These are phyloP conservation scores for Rhodotorula sp. DNA, from an alignment of 1,284 basidiomycete genomes.

Conservation along the genomic window DNA sequence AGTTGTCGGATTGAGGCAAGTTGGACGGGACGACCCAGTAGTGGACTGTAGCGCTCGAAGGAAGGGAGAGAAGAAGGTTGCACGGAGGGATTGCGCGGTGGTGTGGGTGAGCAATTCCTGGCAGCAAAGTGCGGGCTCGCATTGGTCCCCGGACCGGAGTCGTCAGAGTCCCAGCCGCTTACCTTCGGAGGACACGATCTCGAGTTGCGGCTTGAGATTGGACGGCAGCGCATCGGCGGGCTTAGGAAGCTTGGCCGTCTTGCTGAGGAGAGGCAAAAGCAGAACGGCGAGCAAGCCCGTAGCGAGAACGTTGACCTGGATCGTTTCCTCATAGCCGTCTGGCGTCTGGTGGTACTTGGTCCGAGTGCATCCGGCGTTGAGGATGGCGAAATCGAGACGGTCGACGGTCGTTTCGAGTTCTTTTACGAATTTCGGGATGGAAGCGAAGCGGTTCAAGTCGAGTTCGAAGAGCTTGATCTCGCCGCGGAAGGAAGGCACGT, in stretches of 20 bases:
- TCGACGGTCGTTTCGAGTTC: slow-evolving; percentile 14
- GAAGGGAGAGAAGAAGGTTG: not conserved
- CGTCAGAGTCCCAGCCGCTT: not conserved
- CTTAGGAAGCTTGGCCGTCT: slow-evolving; percentile 18
- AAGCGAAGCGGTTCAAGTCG: slow-evolving; percentile 38
- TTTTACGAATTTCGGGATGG: slow-evolving; percentile 35
- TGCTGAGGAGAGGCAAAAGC: slow-evolving; percentile 26
- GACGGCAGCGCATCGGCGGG: slow-evolving; percentile 7
- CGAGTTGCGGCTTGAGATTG: slow-evolving; percentile 33
- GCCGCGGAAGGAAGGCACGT: not conserved
- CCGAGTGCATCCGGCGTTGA: slow-evolving; percentile 26
- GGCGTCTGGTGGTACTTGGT: slow-evolving; percentile 4
- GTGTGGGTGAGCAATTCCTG: not conserved
- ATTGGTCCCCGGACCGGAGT: not conserved
- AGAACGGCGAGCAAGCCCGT: slow-evolving; percentile 36
- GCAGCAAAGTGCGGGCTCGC: too few species aligned
- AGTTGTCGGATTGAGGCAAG: not conserved
- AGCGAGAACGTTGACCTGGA: slow-evolving; percentile 39
- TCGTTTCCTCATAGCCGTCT: slow-evolving; percentile 23
- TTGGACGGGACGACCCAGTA: slow-evolving; percentile 12
- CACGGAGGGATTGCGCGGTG: too few species aligned
- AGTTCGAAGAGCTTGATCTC: slow-evolving; percentile 38
- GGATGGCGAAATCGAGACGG: slow-evolving; percentile 29
- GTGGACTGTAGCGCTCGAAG: slow-evolving; percentile 20
- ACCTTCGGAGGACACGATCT: slow-evolving; percentile 32